Conservation (phyloP, 2,329 filamentous ascomycete genomes). For the Diaporthe caulivora region DNA sequence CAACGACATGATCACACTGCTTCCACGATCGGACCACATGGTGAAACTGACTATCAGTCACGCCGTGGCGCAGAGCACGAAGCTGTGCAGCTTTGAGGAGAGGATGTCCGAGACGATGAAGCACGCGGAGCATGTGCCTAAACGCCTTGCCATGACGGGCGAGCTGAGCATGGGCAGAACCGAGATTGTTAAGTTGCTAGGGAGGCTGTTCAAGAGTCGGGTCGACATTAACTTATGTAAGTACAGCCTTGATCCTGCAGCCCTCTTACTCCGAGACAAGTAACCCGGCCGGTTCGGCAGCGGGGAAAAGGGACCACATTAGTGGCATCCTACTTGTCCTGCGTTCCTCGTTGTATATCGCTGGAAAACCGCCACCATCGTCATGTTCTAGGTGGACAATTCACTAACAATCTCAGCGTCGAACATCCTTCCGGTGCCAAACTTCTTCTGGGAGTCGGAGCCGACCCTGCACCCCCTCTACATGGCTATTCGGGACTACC, state of each 20-base stretch:
- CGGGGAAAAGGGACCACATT: not conserved
- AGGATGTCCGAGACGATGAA: constrained; percentile 95
- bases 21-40: constrained; percentile 94
- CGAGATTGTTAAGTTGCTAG: constrained; percentile 93
- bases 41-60: constrained; percentile 98
- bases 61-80: constrained; percentile 96
- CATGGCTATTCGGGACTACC: constrained; percentile 92
- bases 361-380: not conserved
- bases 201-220: constrained; percentile 89
- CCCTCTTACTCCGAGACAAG: not conserved
- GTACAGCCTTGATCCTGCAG: constrained; percentile 47
- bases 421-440: constrained; percentile 95
- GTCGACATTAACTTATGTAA: constrained; percentile 98
- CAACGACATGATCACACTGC: constrained; percentile 98
- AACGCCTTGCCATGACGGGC: constrained; percentile 88
- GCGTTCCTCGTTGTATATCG: not conserved
- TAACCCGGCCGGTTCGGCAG: not conserved
- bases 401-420: constrained; percentile 69
- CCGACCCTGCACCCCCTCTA: constrained; percentile 96
- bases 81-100: constrained; percentile 95
- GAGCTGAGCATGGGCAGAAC: constrained; percentile 90
- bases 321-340: constrained; percentile 38
- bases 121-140: constrained; percentile 92
- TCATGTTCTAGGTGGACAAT: not conserved
- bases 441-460: constrained; percentile 99